These are phyloP conservation scores for Clarireedia homoeocarpa DNA, from an alignment of 2,329 filamentous ascomycete genomes.

Conservation along the genomic window DNA sequence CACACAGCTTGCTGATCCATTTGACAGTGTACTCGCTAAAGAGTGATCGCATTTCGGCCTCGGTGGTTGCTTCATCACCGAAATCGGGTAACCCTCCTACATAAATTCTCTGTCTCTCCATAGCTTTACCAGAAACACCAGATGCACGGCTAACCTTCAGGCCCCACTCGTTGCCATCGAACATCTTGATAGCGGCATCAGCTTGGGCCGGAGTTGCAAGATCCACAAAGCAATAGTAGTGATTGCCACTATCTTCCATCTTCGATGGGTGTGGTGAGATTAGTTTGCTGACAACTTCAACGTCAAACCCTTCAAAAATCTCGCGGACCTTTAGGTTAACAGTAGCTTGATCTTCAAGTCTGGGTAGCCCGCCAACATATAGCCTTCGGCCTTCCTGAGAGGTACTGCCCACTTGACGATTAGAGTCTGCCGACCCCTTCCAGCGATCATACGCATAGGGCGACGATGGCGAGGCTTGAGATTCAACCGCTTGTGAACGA, in stretches of 20 bases:
- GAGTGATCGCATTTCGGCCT: conserved; percentile 37
- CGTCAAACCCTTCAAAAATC: conserved; percentile 40
- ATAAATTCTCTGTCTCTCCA: conserved; percentile 37
- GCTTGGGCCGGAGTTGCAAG: conserved; percentile 48
- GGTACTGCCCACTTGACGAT: conserved; percentile 10
- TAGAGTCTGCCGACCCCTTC: conserved; percentile 17
- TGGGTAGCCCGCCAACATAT: conserved; percentile 43
- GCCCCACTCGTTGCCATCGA: conserved; percentile 26
- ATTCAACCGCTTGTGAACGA: not conserved
- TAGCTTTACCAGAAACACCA: conserved; percentile 17
- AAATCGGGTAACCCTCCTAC: conserved; percentile 43
- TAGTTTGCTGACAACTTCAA: conserved; percentile 31
- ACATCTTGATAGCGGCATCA: conserved; percentile 38
- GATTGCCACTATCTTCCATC: conserved; percentile 42
- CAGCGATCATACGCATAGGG: conserved; percentile 19
- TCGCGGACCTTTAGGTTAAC: conserved; percentile 39
- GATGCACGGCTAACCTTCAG: conserved; percentile 16
- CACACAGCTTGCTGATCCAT: conserved; percentile 37
- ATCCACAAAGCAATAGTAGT: conserved; percentile 62
- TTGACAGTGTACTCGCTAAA: conserved; percentile 40
- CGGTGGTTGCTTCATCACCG: conserved; percentile 40
- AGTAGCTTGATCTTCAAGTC: conserved; percentile 40
- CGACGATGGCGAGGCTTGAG: not conserved
- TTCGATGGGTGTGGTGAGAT: conserved; percentile 53
- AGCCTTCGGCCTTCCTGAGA: conserved; percentile 35